phyloP scores from a whole-genome alignment of 768 basidiomycete genomes.

The Tricholoma terreum region DNA sequence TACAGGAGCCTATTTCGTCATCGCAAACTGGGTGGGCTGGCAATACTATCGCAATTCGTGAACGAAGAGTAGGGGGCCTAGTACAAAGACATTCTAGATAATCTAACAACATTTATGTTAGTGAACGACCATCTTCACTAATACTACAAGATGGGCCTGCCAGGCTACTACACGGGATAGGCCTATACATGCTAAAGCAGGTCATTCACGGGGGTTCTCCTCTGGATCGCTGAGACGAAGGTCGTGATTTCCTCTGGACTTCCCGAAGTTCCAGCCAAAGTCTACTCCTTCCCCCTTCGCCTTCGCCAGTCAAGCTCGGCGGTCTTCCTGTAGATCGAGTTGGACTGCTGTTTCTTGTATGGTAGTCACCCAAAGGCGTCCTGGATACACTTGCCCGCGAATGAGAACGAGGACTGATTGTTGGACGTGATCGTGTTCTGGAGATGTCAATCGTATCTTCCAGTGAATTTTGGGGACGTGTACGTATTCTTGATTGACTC shows the following conservation, averaged over 20 bases:
- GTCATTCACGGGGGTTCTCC: conserved; percentile 29
- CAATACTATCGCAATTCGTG: conserved; percentile 93
- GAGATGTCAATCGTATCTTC: conserved; percentile 13
- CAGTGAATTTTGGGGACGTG: conserved; percentile 12
- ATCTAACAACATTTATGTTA: neutral
- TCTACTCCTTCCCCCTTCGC: conserved; percentile 39
- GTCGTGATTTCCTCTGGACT: conserved; percentile 44
- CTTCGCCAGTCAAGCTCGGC: conserved; percentile 29
- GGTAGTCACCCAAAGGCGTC: conserved; percentile 3
- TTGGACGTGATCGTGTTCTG: conserved; percentile 35
- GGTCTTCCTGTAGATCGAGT: conserved; percentile 16
- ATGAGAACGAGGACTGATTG: conserved; percentile 33
- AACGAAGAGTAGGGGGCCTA: conserved; percentile 12
- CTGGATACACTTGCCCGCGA: conserved; percentile 23
- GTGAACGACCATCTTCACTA: too few relatives aligned
- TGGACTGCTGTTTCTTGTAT: conserved; percentile 16
- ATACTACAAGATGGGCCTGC: too few relatives aligned
- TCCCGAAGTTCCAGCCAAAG: conserved; percentile 57
- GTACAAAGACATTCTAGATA: neutral
- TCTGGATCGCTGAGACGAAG: conserved; percentile 42
- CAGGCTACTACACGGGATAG: neutral
- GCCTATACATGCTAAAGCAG: neutral
- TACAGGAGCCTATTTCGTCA: conserved; percentile 82
- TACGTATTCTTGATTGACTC: neutral
- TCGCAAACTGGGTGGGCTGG: conserved; percentile 99